Evolutionary conservation across 2,329 filamentous ascomycete species (phyloP).

Genomic region (Coleophoma eucalyptorum): DNA sequence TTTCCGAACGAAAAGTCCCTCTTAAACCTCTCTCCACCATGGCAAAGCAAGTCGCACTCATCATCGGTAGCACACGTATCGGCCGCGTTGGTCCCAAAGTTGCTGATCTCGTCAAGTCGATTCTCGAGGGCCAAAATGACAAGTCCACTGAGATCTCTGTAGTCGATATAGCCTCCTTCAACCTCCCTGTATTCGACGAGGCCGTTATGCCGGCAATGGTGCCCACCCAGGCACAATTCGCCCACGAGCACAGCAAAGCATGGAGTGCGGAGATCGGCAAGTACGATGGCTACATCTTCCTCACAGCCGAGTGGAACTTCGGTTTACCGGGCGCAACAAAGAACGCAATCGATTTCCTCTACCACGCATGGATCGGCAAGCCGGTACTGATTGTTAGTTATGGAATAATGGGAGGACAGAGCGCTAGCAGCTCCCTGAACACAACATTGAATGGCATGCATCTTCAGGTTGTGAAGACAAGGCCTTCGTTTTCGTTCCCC

Average conservation of each 20-base stretch:
- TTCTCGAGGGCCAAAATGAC: conserved; percentile 15
- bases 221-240: conserved; percentile 31
- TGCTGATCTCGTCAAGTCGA: neutral
- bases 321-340: conserved; percentile 50
- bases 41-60: neutral
- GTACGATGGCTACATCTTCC: conserved; percentile 44
- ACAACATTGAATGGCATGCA: conserved; percentile 25
- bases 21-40: too few species aligned
- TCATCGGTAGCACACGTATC: neutral
- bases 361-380: conserved; percentile 54
- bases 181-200: conserved; percentile 41
- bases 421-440: conserved; percentile 26
- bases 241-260: conserved; percentile 34
- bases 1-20: too few species aligned
- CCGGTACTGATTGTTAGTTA: conserved; percentile 50
- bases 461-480: conserved; percentile 19
- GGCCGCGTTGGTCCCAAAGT: conserved; percentile 1
- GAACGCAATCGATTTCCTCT: conserved; percentile 60
- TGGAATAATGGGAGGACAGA: conserved; percentile 39
- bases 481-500: conserved; percentile 26
- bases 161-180: conserved; percentile 32
- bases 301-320: conserved; percentile 54
- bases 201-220: conserved; percentile 32
- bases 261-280: conserved; percentile 41
- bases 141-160: conserved; percentile 19